These are phyloP conservation scores for Colletotrichum abscissum DNA, from an alignment of 2,329 filamentous ascomycete genomes.

Conservation along the genomic window DNA sequence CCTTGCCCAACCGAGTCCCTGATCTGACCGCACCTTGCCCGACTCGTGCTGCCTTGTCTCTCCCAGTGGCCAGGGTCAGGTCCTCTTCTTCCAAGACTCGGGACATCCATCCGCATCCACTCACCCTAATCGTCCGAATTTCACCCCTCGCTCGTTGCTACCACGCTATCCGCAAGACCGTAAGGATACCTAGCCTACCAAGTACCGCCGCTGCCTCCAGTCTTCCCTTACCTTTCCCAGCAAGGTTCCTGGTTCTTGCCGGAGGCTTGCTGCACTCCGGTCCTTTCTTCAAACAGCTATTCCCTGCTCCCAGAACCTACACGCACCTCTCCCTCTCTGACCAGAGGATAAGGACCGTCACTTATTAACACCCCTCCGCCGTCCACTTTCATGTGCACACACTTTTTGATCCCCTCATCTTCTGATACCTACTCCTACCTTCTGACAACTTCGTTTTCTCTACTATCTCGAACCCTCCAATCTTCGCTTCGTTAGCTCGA, in stretches of 20 bases:
- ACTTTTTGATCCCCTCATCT: constrained; percentile 11
- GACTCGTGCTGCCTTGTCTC: constrained; percentile 22
- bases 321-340: not conserved
- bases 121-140: constrained; percentile 33
- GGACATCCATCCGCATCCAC: constrained; percentile 25
- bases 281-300: constrained; percentile 23
- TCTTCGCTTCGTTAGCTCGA: constrained; percentile 19
- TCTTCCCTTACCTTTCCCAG: constrained; percentile 25
- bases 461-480: not conserved
- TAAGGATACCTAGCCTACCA: no score
- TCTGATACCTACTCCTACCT: constrained; percentile 1
- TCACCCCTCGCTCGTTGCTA: constrained; percentile 30
- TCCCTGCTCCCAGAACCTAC: constrained; percentile 13
- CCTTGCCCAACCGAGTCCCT: not conserved
- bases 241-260: constrained; percentile 22
- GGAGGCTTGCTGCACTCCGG: constrained; percentile 22
- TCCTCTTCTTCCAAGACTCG: constrained; percentile 18
- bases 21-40: not conserved
- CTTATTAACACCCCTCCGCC: constrained; percentile 32
- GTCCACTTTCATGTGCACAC: constrained; percentile 9
- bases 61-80: constrained; percentile 9
- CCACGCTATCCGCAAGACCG: constrained; percentile 5
- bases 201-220: not conserved
- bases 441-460: not conserved
- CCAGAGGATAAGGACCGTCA: constrained; percentile 13